Base-by-base conservation (phyloP, 1,139 yeast species). In the Hyphopichia khmerensis region DNA sequence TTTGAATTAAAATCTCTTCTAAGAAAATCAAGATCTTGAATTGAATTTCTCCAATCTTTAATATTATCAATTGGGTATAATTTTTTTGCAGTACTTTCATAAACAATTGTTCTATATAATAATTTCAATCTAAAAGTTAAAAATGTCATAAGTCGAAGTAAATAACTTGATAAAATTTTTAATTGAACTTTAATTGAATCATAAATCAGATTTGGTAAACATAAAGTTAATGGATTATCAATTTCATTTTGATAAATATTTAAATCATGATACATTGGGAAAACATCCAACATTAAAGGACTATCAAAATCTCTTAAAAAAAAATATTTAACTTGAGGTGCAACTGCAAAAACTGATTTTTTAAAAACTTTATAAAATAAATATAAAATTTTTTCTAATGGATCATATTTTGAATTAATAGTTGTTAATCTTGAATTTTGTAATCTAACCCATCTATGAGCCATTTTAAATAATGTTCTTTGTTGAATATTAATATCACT, bases 281-380 rank as follows among this genome's bases (percentile, higher is more conserved):
- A 65, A 3, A 70, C 68, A 43, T 71, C 77, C 41, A 67, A 50
- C 68, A 70, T 69, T 41, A 72, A 58, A 1, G 77, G 76, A 44
- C 68, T 59, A 47, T 70, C 77, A 47, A 72, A 72, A 52, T 72
- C 77, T 31, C 76, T 51, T 8, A 72, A 49, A 41, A 67, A 71
- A 49, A 67, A 69, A 46, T 63, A 72, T 45, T 67, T 70, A 8
- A 69, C 64, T 44, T 72, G 78, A 1, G 78, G 78, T 24, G 64
- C 56, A 14, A 71, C 53, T 0, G 74, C 71, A 49, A 57, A 69
- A 15, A 71, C 49, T 1, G 65, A 56, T 46, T 69, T 70, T 43
- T 66, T 67, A 45, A 69, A 59, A 11, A 62, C 59, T 44, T 65
- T 65, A 56, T 56, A 68, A 47, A 65, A 70, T 8, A 72, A 51